Conservation (phyloP, 192 early-diverging fungal genomes). For the Dispira simplex region DNA sequence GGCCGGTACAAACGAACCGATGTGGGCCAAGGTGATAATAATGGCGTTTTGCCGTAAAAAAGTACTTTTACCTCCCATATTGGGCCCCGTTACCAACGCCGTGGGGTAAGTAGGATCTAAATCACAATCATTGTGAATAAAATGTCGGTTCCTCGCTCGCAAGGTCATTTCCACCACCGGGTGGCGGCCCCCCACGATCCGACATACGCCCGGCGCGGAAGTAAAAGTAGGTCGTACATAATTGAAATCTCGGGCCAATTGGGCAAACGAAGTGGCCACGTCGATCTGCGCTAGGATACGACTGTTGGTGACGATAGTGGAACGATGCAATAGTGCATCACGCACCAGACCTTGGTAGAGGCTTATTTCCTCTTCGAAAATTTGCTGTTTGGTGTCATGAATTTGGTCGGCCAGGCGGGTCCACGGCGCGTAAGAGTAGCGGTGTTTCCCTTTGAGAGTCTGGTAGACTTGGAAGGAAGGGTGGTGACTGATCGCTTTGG, state of each 20-base stretch:
- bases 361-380: slow-evolving; percentile 34
- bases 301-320: slow-evolving; percentile 40
- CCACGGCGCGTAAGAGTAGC: slow-evolving; percentile 38
- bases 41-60: slow-evolving; percentile 34
- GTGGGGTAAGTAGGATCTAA: slow-evolving; percentile 13
- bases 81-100: slow-evolving; percentile 19
- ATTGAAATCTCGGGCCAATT: slow-evolving; percentile 29
- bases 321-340: slow-evolving; percentile 30
- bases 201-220: background rate
- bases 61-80: slow-evolving; percentile 39
- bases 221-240: slow-evolving; percentile 36
- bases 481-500: slow-evolving; percentile 16
- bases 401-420: slow-evolving; percentile 39
- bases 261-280: slow-evolving; percentile 42
- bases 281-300: slow-evolving; percentile 49
- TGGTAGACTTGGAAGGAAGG: slow-evolving; percentile 29
- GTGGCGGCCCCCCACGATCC: slow-evolving; percentile 33
- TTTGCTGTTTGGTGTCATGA: slow-evolving; percentile 21
- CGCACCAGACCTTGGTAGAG: slow-evolving; percentile 32
- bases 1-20: slow-evolving; percentile 34
- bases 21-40: slow-evolving; percentile 31
- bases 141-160: slow-evolving; percentile 27
- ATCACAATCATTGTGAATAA: slow-evolving; percentile 35
- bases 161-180: slow-evolving; percentile 41
- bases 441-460: slow-evolving; percentile 29